phyloP scores from a whole-genome alignment of 2,329 filamentous ascomycete genomes.

The Penicillium hesseltinei region DNA sequence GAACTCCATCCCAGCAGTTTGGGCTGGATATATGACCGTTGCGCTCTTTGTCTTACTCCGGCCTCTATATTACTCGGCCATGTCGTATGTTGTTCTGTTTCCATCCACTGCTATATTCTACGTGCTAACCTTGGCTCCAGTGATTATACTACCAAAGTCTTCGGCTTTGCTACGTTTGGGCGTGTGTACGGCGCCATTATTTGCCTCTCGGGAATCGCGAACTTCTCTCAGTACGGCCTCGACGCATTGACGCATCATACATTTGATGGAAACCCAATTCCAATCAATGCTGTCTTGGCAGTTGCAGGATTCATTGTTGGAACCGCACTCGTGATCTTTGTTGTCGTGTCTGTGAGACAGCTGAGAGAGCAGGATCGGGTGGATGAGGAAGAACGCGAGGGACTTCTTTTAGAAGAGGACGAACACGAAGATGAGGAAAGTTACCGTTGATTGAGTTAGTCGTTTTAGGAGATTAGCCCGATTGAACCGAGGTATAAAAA shows the following conservation, averaged over 20 bases:
- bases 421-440: slow-evolving; percentile 2
- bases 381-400: slow-evolving; percentile 27
- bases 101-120: background rate
- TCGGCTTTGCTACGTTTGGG: slow-evolving; percentile 87
- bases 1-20: slow-evolving; percentile 66
- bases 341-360: slow-evolving; percentile 39
- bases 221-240: slow-evolving; percentile 76
- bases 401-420: slow-evolving; percentile 23
- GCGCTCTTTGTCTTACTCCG: slow-evolving; percentile 81
- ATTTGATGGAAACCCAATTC: slow-evolving; percentile 71
- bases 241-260: slow-evolving; percentile 73
- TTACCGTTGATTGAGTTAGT: background rate
- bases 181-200: slow-evolving; percentile 90
- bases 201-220: slow-evolving; percentile 76
- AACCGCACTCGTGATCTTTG: slow-evolving; percentile 63
- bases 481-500: background rate
- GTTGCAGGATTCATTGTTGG: slow-evolving; percentile 64
- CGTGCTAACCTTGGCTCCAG: slow-evolving; percentile 29
- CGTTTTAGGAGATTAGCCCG: background rate
- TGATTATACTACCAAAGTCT: slow-evolving; percentile 87
- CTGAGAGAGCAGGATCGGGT: slow-evolving; percentile 12
- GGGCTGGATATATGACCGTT: slow-evolving; percentile 70
- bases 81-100: slow-evolving; percentile 55
- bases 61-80: slow-evolving; percentile 86
- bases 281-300: slow-evolving; percentile 71